A percentile compares a stretch with the other conserved stretches of the same genome.
phyloP scores from a whole-genome alignment of 2,329 filamentous ascomycete species.

The Periconia sp. region DNA sequence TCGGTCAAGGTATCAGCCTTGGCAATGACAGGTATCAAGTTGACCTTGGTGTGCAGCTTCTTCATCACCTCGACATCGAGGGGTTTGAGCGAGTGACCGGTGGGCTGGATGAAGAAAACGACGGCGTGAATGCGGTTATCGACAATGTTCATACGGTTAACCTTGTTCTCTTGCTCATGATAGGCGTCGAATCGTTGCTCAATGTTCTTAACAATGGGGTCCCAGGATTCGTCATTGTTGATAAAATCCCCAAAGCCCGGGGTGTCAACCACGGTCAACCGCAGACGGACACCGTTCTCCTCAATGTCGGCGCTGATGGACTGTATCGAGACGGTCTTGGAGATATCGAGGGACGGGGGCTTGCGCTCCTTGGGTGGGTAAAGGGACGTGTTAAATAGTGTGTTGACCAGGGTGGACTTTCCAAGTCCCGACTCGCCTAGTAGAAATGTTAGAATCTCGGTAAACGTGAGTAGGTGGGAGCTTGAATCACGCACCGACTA shows the following conservation, averaged over 20 bases:
- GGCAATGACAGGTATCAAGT: constrained; percentile 97
- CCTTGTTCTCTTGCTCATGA: constrained; percentile 99
- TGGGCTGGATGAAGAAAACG: constrained; percentile 99
- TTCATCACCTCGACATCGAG: constrained; percentile 99
- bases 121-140: constrained; percentile 99
- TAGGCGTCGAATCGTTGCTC: constrained; percentile 99
- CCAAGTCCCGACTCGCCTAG: constrained; percentile 97
- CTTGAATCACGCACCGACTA: constrained; percentile 78
- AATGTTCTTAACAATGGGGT: constrained; percentile 98
- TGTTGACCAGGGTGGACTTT: constrained; percentile 99
- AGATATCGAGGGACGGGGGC: constrained; percentile 94
- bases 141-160: constrained; percentile 99
- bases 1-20: constrained; percentile 98
- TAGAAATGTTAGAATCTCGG: constrained; percentile 14
- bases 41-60: constrained; percentile 99
- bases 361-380: constrained; percentile 99
- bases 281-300: constrained; percentile 95
- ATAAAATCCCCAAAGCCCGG: constrained; percentile 99
- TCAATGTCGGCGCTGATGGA: constrained; percentile 71
- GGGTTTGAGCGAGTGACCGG: constrained; percentile 96
- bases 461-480: not conserved
- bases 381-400: constrained; percentile 97
- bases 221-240: constrained; percentile 99
- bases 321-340: constrained; percentile 69
- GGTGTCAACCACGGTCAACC: constrained; percentile 95